phyloP scores from a whole-genome alignment of 768 basidiomycete genomes.

The Hygrocybe punicea region DNA sequence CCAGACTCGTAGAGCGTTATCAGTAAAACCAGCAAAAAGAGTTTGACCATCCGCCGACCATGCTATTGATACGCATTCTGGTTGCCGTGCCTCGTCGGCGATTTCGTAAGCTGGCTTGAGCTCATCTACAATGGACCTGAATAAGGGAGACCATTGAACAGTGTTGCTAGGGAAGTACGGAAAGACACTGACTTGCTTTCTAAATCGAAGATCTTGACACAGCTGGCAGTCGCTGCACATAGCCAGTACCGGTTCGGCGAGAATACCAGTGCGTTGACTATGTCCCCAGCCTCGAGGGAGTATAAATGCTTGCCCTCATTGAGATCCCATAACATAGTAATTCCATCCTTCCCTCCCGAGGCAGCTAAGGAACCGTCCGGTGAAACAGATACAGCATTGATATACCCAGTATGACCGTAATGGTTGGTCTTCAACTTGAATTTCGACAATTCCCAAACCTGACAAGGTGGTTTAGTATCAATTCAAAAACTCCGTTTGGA shows the following conservation, averaged over 20 bases:
- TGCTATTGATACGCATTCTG: constrained; percentile 93
- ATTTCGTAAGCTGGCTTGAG: constrained; percentile 94
- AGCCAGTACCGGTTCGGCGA: constrained; percentile 99
- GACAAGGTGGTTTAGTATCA: constrained; percentile 9
- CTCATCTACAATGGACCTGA: constrained; percentile 95
- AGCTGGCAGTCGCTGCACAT: constrained; percentile 94
- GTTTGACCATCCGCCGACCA: constrained; percentile 99
- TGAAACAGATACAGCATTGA: constrained; percentile 97
- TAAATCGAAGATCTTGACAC: constrained; percentile 98
- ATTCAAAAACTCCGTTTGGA: constrained; percentile 7
- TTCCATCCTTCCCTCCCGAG: constrained; percentile 98
- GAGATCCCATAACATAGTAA: constrained; percentile 99
- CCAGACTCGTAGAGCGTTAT: constrained; percentile 92
- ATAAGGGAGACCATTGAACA: constrained; percentile 1
- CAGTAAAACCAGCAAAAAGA: constrained; percentile 94
- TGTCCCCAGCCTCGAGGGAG: constrained; percentile 96
- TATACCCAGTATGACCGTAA: constrained; percentile 98
- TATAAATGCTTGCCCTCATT: constrained; percentile 99
- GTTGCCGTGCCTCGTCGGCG: constrained; percentile 65
- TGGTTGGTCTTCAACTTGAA: constrained; percentile 99
- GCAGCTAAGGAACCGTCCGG: constrained; percentile 98
- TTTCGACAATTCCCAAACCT: constrained; percentile 99
- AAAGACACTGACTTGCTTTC: constrained; percentile 86
- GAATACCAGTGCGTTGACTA: constrained; percentile 99
- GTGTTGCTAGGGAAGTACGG: background rate